Evolutionary conservation across 2,329 filamentous ascomycete species (phyloP), one percentile per base, ranked within the genome.

Genomic region (Fusarium goolgardi): DNA sequence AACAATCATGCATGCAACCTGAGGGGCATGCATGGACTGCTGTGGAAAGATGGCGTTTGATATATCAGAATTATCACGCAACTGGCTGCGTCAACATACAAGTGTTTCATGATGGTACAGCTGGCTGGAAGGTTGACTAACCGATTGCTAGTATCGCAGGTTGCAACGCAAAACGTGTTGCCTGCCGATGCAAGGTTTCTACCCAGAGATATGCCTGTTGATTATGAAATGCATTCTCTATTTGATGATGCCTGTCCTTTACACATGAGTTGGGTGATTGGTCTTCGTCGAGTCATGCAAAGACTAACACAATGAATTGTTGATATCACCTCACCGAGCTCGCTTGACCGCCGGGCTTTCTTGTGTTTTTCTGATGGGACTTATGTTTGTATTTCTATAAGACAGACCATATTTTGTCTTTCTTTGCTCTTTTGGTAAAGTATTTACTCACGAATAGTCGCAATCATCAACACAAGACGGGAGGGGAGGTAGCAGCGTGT

Each of bases 211-310:
- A 49, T 55, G 49, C 55, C 44, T 52, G 59, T 40, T 32, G 52
- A 46, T 40, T 37, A 52, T 46, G 50, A 52, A 32, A 53, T 59
- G 16, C 43, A 52, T 35, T 47, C 63, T 54, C 23, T 12, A 47
- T 57, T 34, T 52, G 34, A 41, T 29, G 35, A 37, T 54, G 64
- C n/a, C 39, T 64, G 53, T 31, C 34, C 32, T 46, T 47, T 29
- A 23, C 49, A 41, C 60, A 68, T 59, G 41, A 46, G 34, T 41
- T 60, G 40, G 31, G 43, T 50, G 43, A 59, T 49, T 52, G 54
- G 46, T 52, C 35, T 55, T 64, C 45, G 45, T 53, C 59, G 65
- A 68, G 63, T 63, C 64, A 67, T 67, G 64, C 49, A 68, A 46
- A 46, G 37, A 43, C 55, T 32, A 58, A 60, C 45, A 53, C 58